Base-by-base conservation (phyloP, 768 basidiomycete species). In the Phylloporus sp. region DNA sequence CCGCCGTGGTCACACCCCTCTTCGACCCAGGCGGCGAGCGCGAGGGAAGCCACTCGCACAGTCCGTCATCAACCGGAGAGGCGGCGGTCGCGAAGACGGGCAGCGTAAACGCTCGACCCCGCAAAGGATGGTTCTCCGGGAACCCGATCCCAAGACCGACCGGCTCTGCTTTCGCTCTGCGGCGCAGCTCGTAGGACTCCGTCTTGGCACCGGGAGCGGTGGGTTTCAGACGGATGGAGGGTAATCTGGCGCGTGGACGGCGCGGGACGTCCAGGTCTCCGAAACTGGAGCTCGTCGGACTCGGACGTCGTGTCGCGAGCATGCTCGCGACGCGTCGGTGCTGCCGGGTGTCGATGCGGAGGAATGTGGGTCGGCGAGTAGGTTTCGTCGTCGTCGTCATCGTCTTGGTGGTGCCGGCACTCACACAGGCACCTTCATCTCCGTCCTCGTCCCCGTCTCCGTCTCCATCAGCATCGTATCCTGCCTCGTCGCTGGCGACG, bases 101-200 rank as follows among this genome's bases (percentile, higher is more conserved):
- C 55, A 58, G 54, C 22, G 49, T 58, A 22, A 46, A 52, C 6
- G 55, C 50, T 0, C 63, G 62, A 34, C 37, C 27, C 3, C 44
- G 51, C 5, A 55, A 33, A 9, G 52, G 61, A 15, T 65, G 58
- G 20, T 43, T 49, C 31, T 60, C 55, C 15, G 62, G 63, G 39
- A 65, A 57, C 9, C 61, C 58, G 26, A 63, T 52, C 23, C 61
- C 63, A 8, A 63, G 49, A 21, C 63, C 63, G 27, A 62, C 29
- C 10, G 38, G 58, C 28, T 46, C 50, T n/a, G 24, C 43, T 18
- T 27, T 44, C 13, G 39, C 22, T 26, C 44, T 52, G n/a, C 15
- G 49, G 42, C 42, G 44, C 26, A 64, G 48, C 42, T 61, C 56
- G 13, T 49, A 45, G 1, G 20, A 45, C 44, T 55, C 56, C 27